Percentiles rank a stretch among this genome's conserved stretches.
Evolutionary conservation across 2,329 filamentous ascomycete species (phyloP).

Genomic region (Calonectria hawksworthii): DNA sequence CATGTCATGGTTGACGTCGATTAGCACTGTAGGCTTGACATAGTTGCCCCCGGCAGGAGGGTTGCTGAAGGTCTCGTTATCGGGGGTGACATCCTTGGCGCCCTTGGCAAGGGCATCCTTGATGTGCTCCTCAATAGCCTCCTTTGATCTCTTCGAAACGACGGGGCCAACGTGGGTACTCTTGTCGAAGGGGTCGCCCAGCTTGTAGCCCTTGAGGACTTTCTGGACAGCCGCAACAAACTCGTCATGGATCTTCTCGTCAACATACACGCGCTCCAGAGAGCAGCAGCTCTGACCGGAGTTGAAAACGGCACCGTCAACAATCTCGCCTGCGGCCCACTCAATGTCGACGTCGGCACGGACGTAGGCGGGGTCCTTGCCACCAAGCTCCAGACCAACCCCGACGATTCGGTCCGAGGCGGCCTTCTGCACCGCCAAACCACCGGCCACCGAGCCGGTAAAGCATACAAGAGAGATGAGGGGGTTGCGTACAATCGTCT

Average conservation of each 20-base stretch:
- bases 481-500: conserved; percentile 82
- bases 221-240: conserved; percentile 86
- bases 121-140: conserved; percentile 83
- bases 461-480: conserved; percentile 89
- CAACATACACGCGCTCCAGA: conserved; percentile 91
- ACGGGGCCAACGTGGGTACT: conserved; percentile 90
- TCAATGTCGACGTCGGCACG: conserved; percentile 86
- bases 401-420: conserved; percentile 87
- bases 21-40: conserved; percentile 87
- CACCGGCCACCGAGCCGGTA: conserved; percentile 91
- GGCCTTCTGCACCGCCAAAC: conserved; percentile 86
- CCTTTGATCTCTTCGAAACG: conserved; percentile 83
- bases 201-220: conserved; percentile 84
- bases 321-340: conserved; percentile 95
- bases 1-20: conserved; percentile 86
- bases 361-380: conserved; percentile 95
- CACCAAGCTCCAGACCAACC: conserved; percentile 91
- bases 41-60: conserved; percentile 87
- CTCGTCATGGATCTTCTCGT: conserved; percentile 84
- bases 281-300: conserved; percentile 98
- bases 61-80: conserved; percentile 81
- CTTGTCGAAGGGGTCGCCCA: conserved; percentile 89
- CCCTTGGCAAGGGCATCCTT: conserved; percentile 87
- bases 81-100: conserved; percentile 86
- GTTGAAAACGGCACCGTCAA: conserved; percentile 97